These are phyloP conservation scores for Trichoderma atroviride DNA, from an alignment of 2,329 filamentous ascomycete species.

Conservation along the genomic window DNA sequence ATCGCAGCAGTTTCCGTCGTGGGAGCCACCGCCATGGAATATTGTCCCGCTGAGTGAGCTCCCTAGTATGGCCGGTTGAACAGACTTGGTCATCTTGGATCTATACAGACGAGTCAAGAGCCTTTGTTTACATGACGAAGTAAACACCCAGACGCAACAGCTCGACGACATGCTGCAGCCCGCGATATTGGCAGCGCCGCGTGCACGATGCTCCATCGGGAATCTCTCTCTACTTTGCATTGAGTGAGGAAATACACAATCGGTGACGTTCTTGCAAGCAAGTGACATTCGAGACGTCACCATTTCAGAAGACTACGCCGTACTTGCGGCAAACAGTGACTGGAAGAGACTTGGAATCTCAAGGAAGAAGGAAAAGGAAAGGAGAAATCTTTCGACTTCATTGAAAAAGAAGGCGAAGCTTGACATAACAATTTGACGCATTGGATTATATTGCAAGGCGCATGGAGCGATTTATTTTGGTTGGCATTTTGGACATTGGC, in stretches of 20 bases:
- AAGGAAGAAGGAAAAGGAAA: not conserved
- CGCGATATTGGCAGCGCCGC: not conserved
- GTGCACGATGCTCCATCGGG: not conserved
- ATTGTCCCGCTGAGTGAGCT: slow-evolving; percentile 41
- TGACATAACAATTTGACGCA: too few species aligned
- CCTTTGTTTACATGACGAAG: not conserved
- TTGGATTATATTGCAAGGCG: not conserved
- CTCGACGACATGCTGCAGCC: not conserved
- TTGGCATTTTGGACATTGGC: not conserved
- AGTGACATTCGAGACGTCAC: not conserved
- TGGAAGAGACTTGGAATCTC: not conserved
- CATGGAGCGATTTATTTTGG: not conserved
- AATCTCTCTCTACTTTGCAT: too few species aligned
- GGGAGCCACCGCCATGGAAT: slow-evolving; percentile 43
- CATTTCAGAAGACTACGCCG: too few species aligned
- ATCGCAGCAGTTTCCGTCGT: slow-evolving; percentile 36
- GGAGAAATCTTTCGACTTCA: not conserved
- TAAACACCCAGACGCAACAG: not conserved
- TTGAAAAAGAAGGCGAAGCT: not conserved
- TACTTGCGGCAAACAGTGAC: not conserved
- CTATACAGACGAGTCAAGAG: not conserved
- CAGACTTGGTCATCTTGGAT: too few species aligned
- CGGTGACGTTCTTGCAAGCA: not conserved
- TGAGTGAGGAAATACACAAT: not conserved
- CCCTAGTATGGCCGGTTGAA: slow-evolving; percentile 28